These are phyloP conservation scores for Hyphopichia khmerensis DNA, from an alignment of 1,139 yeast genomes.

Conservation along the genomic window DNA sequence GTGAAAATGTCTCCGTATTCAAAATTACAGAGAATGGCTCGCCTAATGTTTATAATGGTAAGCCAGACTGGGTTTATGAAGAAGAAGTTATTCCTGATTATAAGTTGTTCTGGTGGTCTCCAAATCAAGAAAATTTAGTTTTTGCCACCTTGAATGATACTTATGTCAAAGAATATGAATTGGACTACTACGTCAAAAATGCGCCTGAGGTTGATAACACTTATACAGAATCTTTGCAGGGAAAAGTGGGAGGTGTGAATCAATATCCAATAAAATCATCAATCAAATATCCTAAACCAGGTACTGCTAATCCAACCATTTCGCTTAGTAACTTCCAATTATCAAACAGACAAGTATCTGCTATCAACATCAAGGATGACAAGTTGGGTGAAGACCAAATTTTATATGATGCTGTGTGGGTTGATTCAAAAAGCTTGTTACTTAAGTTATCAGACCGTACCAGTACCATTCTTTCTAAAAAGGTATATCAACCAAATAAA, in stretches of 20 bases:
- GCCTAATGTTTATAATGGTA: conserved; percentile 70
- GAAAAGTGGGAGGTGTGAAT: conserved; percentile 22
- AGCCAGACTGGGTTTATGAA: conserved; percentile 96
- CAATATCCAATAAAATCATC: conserved; percentile 54
- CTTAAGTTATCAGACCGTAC: conserved; percentile 71
- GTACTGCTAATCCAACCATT: conserved; percentile 67
- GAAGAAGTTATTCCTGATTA: conserved; percentile 78
- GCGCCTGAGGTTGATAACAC: conserved; percentile 29
- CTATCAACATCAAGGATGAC: conserved; percentile 23
- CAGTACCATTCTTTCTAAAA: conserved; percentile 59
- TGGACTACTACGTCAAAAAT: conserved; percentile 59
- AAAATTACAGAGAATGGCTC: conserved; percentile 73
- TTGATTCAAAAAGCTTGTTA: conserved; percentile 52
- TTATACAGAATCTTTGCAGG: conserved; percentile 17
- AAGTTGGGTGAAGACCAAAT: conserved; percentile 50
- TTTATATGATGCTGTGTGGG: conserved; percentile 75
- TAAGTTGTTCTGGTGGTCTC: conserved; percentile 85
- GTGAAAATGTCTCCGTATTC: conserved; percentile 15
- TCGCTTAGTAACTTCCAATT: conserved; percentile 43
- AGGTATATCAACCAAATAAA: conserved; percentile 39
- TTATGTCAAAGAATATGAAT: conserved; percentile 58
- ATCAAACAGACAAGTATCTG: conserved; percentile 13
- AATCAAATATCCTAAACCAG: conserved; percentile 90
- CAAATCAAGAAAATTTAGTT: conserved; percentile 62
- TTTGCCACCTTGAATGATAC: conserved; percentile 73